Base-by-base conservation (phyloP, 75 land plant species). In the Pinus taeda region DNA sequence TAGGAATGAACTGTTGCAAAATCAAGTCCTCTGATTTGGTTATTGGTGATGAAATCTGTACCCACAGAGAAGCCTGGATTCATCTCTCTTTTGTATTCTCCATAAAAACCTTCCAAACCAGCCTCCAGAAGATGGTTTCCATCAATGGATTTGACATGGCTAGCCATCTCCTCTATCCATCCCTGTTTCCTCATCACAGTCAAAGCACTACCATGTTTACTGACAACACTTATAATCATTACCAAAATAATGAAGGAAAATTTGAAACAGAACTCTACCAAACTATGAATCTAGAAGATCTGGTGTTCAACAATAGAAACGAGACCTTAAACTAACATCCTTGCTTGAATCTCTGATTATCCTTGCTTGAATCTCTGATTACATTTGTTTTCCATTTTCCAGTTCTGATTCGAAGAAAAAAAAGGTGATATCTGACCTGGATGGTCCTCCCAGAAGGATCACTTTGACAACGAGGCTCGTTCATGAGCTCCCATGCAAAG, bases 401-500 rank as follows among this genome's bases (percentile, higher is more conserved):
- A 22, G 64, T 20, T 22, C 22, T 22, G 15, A 24, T 24, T 5
- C 11, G 24, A 22, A 61, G 15, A 22, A 4, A 22, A 4, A 22
- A 61, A 24, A 61, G 64, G 26, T 61, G 39, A 20, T 33, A 33
- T 42, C 9, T 45, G 2, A 88, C 94, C 90, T 88, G 86, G 56
- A 92, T 69, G 22, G 84, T 88, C 59, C 81, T 84, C 15, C 88
- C 92, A 13, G 89, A 90, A 53, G 83, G 77, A 66, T 89, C 92
- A 13, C 80, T 83, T 39, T 80, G 77, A 80, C 91, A 89, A 56
- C 94, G 85, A 1, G 97, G 97, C 82, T 94, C 97, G 76, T 94
- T 94, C 83, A 94, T 94, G 58, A 94, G 97, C 84, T 94, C 97
- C 97, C 97, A 94, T 45, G 88, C 79, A 73, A 88, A 83, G 59